Conservation (phyloP, 202 grass and related monocot genomes). For the Tripidium arundinaceum region DNA sequence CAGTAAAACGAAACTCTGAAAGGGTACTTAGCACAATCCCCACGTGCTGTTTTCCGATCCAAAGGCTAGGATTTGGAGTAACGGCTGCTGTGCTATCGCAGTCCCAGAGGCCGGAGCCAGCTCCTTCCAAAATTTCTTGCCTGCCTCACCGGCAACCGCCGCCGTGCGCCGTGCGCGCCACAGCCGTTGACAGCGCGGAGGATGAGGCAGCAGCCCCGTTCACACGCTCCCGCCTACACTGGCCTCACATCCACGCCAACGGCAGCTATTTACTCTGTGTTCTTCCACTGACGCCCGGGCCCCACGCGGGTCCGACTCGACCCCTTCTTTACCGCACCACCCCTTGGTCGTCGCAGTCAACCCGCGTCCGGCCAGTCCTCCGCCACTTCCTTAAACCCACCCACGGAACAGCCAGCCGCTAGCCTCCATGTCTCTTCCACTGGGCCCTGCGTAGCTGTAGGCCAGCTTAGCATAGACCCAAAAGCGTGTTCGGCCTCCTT, state of each 20-base stretch:
- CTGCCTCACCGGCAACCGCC: constrained; percentile 25
- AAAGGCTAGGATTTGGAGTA: background rate
- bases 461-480: constrained; percentile 28
- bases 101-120: background rate
- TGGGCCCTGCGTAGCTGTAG: fast-evolving
- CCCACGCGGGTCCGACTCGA: background rate
- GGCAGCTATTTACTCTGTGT: background rate
- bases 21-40: no score
- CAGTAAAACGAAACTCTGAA: no score
- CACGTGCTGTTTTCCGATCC: background rate
- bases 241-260: constrained; percentile 38
- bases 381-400: background rate
- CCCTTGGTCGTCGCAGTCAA: constrained; percentile 43
- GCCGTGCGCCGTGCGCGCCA: constrained; percentile 4
- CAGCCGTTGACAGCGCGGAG: constrained; percentile 14
- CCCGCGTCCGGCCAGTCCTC: constrained; percentile 25
- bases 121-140: background rate
- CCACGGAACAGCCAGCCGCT: background rate
- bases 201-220: background rate
- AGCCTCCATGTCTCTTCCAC: fast-evolving
- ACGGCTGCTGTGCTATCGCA: background rate
- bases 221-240: constrained; percentile 21
- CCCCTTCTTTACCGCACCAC: constrained; percentile 13
- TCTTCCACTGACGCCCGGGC: background rate
- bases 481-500: background rate